A percentile compares a stretch with the other conserved stretches of the same genome.
Conservation (phyloP, 2,329 filamentous ascomycete genomes). For the Emydomyces testavorans region DNA sequence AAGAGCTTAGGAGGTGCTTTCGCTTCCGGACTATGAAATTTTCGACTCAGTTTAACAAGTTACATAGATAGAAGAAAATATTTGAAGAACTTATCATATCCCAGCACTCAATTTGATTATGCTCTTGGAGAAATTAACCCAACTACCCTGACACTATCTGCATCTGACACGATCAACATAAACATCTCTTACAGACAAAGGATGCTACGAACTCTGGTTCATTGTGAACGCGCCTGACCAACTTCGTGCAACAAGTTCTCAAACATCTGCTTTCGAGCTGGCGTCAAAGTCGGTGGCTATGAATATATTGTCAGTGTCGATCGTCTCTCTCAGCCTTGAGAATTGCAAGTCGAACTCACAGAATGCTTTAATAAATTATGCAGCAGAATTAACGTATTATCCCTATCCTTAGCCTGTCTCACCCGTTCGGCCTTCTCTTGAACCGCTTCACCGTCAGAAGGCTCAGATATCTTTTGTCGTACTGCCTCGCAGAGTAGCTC, state of each 20-base stretch:
- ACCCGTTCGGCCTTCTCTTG: conserved; percentile 19
- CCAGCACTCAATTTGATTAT: too few relatives aligned
- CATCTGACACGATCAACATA: neutral
- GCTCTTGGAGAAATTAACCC: too few relatives aligned
- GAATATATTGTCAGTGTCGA: neutral
- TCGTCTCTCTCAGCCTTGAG: neutral
- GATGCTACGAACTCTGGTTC: too few relatives aligned
- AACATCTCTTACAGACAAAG: too few relatives aligned
- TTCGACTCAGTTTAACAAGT: too few relatives aligned
- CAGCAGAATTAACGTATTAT: conserved; percentile 32
- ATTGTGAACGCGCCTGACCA: conserved; percentile 6
- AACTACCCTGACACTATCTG: neutral
- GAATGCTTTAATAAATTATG: conserved; percentile 31
- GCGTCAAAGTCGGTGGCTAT: conserved; percentile 24
- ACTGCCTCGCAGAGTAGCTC: conserved; percentile 27
- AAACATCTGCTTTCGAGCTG: conserved; percentile 21
- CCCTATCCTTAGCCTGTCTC: conserved; percentile 30
- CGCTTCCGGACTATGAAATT: too few relatives aligned
- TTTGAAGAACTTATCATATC: too few relatives aligned
- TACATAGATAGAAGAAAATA: too few relatives aligned
- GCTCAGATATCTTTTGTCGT: conserved; percentile 16
- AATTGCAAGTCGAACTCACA: conserved; percentile 23
- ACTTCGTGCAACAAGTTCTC: conserved; percentile 23
- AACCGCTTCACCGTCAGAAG: conserved; percentile 16
- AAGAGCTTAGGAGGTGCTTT: too few relatives aligned